Conservation (phyloP, 371 early-diverging fungal genomes). For the Actinomortierella ambigua region DNA sequence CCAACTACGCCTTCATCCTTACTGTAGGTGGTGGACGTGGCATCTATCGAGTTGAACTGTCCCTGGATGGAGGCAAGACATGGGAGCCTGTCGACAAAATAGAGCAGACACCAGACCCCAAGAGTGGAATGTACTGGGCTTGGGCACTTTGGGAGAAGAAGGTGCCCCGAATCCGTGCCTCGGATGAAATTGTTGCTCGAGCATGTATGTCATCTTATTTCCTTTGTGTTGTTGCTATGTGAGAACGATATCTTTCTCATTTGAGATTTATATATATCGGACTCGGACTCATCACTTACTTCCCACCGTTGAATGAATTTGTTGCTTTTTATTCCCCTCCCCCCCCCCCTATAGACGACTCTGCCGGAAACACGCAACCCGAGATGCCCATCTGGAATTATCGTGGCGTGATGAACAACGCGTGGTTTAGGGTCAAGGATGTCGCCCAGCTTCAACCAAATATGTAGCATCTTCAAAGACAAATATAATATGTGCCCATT, state of each 20-base stretch:
- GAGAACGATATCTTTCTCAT: background rate
- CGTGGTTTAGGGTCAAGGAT: conserved; percentile 57
- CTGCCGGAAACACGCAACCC: conserved; percentile 80
- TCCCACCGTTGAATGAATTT: background rate
- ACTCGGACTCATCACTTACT: background rate
- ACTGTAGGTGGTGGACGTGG: conserved; percentile 55
- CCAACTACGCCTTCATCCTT: background rate
- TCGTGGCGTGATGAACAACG: conserved; percentile 85
- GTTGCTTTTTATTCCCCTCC: background rate
- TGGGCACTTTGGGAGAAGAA: conserved; percentile 80
- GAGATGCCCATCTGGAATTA: conserved; percentile 82
- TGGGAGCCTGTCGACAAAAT: conserved; percentile 68
- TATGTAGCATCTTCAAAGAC: conserved; percentile 5
- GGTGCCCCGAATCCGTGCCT: conserved; percentile 44
- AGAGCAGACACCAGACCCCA: conserved; percentile 24
- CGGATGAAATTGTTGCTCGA: conserved; percentile 63
- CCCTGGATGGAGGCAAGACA: conserved; percentile 79
- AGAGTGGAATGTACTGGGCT: conserved; percentile 65
- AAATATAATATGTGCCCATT: too few species aligned
- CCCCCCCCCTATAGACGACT: conserved; percentile 64
- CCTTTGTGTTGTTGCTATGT: background rate
- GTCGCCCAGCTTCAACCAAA: conserved; percentile 18
- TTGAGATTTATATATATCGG: background rate
- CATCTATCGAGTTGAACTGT: conserved; percentile 84
- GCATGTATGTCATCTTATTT: conserved; percentile 58